These are phyloP conservation scores for Sphaerulina populicola DNA, from an alignment of 2,329 filamentous ascomycete genomes.

Conservation along the genomic window DNA sequence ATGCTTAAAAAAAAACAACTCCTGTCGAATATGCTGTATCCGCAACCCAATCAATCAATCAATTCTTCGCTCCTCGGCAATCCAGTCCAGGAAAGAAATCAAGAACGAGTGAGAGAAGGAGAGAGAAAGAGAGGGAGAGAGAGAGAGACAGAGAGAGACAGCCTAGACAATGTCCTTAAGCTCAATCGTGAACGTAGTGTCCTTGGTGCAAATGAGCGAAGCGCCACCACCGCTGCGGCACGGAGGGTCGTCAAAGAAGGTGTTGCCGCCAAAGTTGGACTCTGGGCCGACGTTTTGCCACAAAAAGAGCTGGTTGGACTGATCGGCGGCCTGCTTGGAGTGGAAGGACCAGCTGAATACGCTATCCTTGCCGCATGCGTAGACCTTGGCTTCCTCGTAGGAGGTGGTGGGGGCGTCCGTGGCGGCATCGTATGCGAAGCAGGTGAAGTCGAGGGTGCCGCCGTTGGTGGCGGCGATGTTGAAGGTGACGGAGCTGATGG, in stretches of 20 bases:
- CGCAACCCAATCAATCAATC: no score
- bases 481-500: slow-evolving; percentile 15
- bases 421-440: slow-evolving; percentile 7
- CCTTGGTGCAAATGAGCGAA: no score
- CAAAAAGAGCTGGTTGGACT: slow-evolving; percentile 10
- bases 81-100: no score
- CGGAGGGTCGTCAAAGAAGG: slow-evolving; percentile 5
- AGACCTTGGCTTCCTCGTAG: slow-evolving; percentile 11
- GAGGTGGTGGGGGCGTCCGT: not conserved
- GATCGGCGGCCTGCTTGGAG: slow-evolving; percentile 1
- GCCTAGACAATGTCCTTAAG: no score
- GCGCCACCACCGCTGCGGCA: slow-evolving; percentile 3
- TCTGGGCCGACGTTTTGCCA: slow-evolving; percentile 10
- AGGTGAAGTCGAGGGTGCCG: slow-evolving; percentile 13
- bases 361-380: slow-evolving; percentile 12
- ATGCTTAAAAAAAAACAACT: no score
- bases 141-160: no score
- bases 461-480: slow-evolving; percentile 15
- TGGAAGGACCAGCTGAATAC: slow-evolving; percentile 10
- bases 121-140: no score
- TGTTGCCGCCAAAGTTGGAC: not conserved
- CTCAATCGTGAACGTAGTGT: no score
- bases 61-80: no score
- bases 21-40: no score
- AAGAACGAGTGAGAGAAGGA: no score